Conservation (phyloP, 805 yeast species). For the Saturnispora kantuleensis region DNA sequence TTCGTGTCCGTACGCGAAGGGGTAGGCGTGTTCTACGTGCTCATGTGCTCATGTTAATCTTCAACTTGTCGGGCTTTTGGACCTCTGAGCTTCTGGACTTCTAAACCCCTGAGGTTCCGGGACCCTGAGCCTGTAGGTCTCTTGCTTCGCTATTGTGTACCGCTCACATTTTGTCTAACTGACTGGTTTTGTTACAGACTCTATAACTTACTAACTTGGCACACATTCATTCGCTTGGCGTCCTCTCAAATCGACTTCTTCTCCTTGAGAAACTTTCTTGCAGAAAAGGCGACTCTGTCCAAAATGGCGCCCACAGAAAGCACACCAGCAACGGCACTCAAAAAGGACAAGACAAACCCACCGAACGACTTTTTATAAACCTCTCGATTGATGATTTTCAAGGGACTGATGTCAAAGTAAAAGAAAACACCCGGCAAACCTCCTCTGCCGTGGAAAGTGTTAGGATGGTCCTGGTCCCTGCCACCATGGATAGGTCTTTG, state of each 20-base stretch:
- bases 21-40: no score
- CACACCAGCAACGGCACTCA: slow-evolving; percentile 89
- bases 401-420: slow-evolving; percentile 84
- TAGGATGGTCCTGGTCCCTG: slow-evolving; percentile 81
- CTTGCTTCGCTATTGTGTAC: no score
- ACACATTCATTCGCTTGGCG: not conserved
- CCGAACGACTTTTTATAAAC: slow-evolving; percentile 68
- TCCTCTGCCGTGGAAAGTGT: slow-evolving; percentile 70
- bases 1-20: no score
- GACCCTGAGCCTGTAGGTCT: no score
- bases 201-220: no score
- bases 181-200: no score
- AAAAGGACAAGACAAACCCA: slow-evolving; percentile 69
- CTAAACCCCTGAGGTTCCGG: no score
- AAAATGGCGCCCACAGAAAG: slow-evolving; percentile 84
- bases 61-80: no score
- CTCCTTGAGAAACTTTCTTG: slow-evolving; percentile 63
- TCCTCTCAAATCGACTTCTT: slow-evolving; percentile 35
- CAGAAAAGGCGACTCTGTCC: slow-evolving; percentile 83
- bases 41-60: no score
- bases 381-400: slow-evolving; percentile 82
- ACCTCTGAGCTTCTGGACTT: no score
- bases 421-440: slow-evolving; percentile 88
- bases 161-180: no score
- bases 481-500: slow-evolving; percentile 84